phyloP scores from a whole-genome alignment of 2,329 filamentous ascomycete species.

The Dothiorella sarmentorum region DNA sequence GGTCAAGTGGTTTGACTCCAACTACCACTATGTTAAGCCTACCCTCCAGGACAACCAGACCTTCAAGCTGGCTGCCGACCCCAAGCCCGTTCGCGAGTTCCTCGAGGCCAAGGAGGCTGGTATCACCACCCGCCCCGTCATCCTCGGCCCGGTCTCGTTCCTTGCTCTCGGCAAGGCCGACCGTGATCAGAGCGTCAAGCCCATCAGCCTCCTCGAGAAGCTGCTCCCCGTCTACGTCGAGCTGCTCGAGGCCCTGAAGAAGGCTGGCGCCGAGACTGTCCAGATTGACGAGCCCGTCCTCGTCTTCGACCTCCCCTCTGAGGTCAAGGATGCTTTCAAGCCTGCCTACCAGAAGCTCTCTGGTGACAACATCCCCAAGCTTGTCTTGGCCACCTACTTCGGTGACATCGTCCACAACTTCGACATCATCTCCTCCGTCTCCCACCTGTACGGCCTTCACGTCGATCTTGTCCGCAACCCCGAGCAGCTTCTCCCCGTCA shows the following conservation, averaged over 20 bases:
- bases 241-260: conserved; percentile 89
- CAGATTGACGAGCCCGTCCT: conserved; percentile 98
- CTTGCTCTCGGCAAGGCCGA: conserved; percentile 97
- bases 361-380: conserved; percentile 76
- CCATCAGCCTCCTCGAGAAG: conserved; percentile 90
- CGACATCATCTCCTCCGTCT: conserved; percentile 72
- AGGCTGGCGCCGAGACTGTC: conserved; percentile 90
- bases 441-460: conserved; percentile 79
- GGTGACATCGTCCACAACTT: conserved; percentile 99
- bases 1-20: conserved; percentile 99
- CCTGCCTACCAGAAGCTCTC: conserved; percentile 88
- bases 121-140: conserved; percentile 85
- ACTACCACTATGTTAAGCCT: conserved; percentile 99
- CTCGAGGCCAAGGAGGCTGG: conserved; percentile 97
- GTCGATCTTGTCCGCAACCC: conserved; percentile 97
- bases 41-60: conserved; percentile 95
- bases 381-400: conserved; percentile 96
- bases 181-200: conserved; percentile 86
- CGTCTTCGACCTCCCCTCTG: conserved; percentile 85
- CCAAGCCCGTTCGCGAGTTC: conserved; percentile 94
- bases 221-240: conserved; percentile 93
- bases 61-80: conserved; percentile 82
- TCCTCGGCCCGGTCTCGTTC: conserved; percentile 96
- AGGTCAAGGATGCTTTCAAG: conserved; percentile 97
- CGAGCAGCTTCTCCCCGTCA: conserved; percentile 88